Base-by-base conservation (phyloP, 163 green algal genomes). In the Scenedesmus sp. region DNA sequence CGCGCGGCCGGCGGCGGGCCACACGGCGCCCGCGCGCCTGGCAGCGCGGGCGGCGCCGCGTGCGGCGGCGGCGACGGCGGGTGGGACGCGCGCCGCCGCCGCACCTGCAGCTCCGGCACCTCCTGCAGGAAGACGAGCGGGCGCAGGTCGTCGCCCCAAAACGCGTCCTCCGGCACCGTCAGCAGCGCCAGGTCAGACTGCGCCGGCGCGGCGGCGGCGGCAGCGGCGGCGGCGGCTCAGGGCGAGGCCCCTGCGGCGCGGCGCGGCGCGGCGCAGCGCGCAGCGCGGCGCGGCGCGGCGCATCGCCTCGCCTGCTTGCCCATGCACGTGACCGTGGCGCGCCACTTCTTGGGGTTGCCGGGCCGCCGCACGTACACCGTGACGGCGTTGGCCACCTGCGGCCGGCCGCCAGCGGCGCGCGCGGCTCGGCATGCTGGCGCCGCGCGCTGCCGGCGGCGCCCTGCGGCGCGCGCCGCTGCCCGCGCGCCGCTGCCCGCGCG, bases 281-380 rank as follows among this genome's bases (percentile, higher is more conserved):
- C n/a, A n/a, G n/a, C n/a, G n/a, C n/a, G n/a, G n/a, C n/a, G n/a
- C n/a, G n/a, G n/a, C n/a, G n/a, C n/a, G n/a, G n/a, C n/a, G n/a
- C n/a, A n/a, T n/a, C 10, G 39, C 39, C 39, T 47, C 39, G 63
- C 65, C 66, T 80, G 74, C 89, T 45, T 90, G 83, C 57, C 54
- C 53, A 83, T 63, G 57, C 75, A 83, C 17, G 64, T 57, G 17
- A 83, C 42, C 18, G 47, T n/a, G 9, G 64, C 50, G 6, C 42
- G 64, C 54, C 63, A 77, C 56, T 83, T 83, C 51, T 83, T 83
- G 44, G 75, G 64, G 56, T 76, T 63, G 53, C 75, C 75, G 3
- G 75, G 75, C 42, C 90, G 79, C 53, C 91, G 74, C 33, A 96
- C 89, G 79, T 95, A 92, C 22, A 94, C 82, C 0, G 91, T 92